Evolutionary conservation across 2,329 filamentous ascomycete species (phyloP).

Genomic region (Aureobasidium leucospermi): DNA sequence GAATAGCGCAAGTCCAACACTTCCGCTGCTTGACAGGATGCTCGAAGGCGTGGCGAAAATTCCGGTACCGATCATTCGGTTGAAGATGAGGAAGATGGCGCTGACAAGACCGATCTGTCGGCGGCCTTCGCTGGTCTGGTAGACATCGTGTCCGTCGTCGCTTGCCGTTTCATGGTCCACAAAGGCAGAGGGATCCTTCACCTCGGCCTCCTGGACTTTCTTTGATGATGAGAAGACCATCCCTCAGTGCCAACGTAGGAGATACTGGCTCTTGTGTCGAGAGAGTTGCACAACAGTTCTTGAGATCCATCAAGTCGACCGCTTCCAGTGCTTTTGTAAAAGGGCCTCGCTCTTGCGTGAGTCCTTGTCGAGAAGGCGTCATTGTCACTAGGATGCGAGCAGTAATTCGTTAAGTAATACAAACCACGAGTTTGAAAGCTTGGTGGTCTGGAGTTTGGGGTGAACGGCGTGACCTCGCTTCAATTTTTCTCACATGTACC

Average conservation of each 20-base stretch:
- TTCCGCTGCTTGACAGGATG: slow-evolving; percentile 51
- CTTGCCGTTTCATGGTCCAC: slow-evolving; percentile 2
- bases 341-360: slow-evolving; percentile 1
- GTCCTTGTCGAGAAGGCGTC: slow-evolving; percentile 9
- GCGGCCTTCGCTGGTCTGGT: slow-evolving; percentile 9
- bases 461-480: slow-evolving; percentile 8
- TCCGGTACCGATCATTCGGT: slow-evolving; percentile 59
- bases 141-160: slow-evolving; percentile 12
- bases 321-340: slow-evolving; percentile 4
- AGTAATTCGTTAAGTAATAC: slow-evolving; percentile 13
- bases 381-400: slow-evolving; percentile 10
- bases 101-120: slow-evolving; percentile 48
- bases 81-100: slow-evolving; percentile 55
- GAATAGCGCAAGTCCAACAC: slow-evolving; percentile 54
- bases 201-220: slow-evolving; percentile 2
- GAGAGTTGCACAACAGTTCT: neutral
- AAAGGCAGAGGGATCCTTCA: slow-evolving; percentile 8
- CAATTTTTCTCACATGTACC: neutral
- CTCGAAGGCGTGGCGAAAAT: slow-evolving; percentile 58
- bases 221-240: slow-evolving; percentile 4
- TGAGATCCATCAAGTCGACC: neutral
- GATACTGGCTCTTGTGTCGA: neutral
- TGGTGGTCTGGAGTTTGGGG: slow-evolving; percentile 3
- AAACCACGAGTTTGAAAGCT: neutral
- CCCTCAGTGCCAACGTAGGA: neutral